Evolutionary conservation across 805 yeast genomes (phyloP), one percentile per base, ranked within the genome.

Genomic region (Priceomyces carsonii): DNA sequence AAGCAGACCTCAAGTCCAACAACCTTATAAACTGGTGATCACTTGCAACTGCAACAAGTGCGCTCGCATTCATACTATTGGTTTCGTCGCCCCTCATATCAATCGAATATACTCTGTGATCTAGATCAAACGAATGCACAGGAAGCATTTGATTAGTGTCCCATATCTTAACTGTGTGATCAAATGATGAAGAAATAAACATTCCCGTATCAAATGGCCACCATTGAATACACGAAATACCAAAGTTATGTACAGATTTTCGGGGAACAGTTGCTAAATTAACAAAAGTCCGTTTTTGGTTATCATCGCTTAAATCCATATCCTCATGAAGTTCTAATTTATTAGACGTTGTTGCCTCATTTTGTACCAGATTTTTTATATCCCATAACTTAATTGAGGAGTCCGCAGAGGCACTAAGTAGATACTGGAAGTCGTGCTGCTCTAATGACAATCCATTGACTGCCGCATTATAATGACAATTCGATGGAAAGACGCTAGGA

Each of bases 121-220:
- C 80, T 39, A 88, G 36, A 25, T 78, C 74, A 45, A 87, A 84
- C 3, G 76, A 58, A 47, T 85, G 86, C 0, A 79, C 95, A 13
- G 77, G 76, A n/a, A 69, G 66, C 44, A 89, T 60, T 12, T 72
- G 62, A 36, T 73, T 73, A 0, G 96, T 73, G 53, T 88, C 96
- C 95, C 95, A 90, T 1, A 88, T 69, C 43, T 81, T 84, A 15
- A 89, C 75, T 0, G 79, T 74, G 39, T 75, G 78, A 57, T 90
- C 97, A 55, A 80, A 87, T 0, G 96, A 86, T 1, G 88, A 79
- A 3, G 88, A 75, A 13, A 88, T 70, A 62, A 88, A 89, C 80
- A 90, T 71, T 1, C 96, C 96, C 21, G 81, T 78, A 57, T 90
- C 97, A 29, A 66, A 64, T 0, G 93, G 89, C 91, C 96, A 91